Percentiles rank a stretch among this genome's conserved stretches.
Conservation (phyloP, 1,139 yeast genomes). For the Hansenula sp. region DNA sequence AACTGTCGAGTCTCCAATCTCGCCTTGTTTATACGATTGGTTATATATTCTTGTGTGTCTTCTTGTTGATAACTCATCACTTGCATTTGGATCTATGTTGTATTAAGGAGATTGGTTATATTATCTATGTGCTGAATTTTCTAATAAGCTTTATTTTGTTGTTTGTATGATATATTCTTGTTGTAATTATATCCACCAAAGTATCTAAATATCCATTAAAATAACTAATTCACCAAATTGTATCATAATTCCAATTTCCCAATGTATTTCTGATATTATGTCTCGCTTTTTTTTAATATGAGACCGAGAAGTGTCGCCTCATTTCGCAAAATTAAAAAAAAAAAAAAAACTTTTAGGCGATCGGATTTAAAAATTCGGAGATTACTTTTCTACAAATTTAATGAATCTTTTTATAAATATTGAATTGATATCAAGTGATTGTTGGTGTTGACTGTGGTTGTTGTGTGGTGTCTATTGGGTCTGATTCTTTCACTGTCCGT, state of each 20-base stretch:
- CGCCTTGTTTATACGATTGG: constrained; percentile 26
- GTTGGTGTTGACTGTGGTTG: too few relatives aligned
- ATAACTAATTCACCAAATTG: too few relatives aligned
- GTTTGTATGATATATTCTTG: too few relatives aligned
- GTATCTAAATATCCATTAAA: too few relatives aligned
- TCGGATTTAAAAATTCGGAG: not conserved
- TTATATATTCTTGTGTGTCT: constrained; percentile 9
- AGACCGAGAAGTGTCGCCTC: constrained; percentile 2
- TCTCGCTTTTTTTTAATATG: too few relatives aligned
- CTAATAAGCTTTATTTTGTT: too few relatives aligned
- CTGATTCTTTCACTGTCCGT: constrained; percentile 1
- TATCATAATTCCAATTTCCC: too few relatives aligned
- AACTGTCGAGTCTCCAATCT: constrained; percentile 43
- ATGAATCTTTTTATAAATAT: too few relatives aligned
- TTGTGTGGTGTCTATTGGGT: constrained; percentile 8
- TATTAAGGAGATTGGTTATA: too few relatives aligned
- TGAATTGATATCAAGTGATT: too few relatives aligned
- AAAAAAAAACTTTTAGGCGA: not conserved
- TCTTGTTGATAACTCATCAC: constrained; percentile 4
- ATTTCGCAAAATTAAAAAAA: not conserved
- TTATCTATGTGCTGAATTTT: too few relatives aligned
- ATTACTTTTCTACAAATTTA: not conserved
- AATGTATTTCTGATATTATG: not conserved
- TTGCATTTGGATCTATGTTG: constrained; percentile 1
- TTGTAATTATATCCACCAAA: too few relatives aligned